Evolutionary conservation across 148 eudicot genomes (phyloP), one percentile per base, ranked within the genome.

Genomic region (Selenicereus undatus): DNA sequence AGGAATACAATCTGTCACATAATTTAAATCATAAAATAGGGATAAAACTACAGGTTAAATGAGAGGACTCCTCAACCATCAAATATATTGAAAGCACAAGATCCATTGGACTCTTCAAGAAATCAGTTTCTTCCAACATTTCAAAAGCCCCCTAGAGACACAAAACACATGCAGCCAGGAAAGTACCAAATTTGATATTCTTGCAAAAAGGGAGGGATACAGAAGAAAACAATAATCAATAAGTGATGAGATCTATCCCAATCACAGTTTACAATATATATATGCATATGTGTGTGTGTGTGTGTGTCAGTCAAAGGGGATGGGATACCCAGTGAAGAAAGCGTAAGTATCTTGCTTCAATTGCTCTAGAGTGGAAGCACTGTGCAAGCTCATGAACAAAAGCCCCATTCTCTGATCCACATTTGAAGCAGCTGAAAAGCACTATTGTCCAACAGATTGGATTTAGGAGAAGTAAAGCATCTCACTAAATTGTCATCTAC

Each of bases 1-100:
- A 74, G 88, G 78, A 82, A 81, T 85, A 82, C 64, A 76, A 54
- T 91, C 94, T 91, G 89, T 22, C 85, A 86, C 27, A 48, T 24
- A 79, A 58, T 60, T 51, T 48, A 71, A 66, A 75, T 14, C 51
- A 83, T 39, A 48, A 13, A 72, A 72, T 24, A 82, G 62, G 80
- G 80, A 56, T 66, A 26, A n/a, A 52, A 78, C 12, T 26, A 17
- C 56, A 80, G 18, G 26, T 45, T 69, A 22, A 21, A 6, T 70
- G n/a, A 48, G 16, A 75, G 0, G 3, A 80, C 24, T 43, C 16
- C 43, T 12, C 30, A 76, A 80, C 22, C 72, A 58, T 21, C 4
- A 9, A 60, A 30, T 11, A 58, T 21, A 1, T 24, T 75, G 48
- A 22, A n/a, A 52, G 26, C 75, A 73, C 43, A 74, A 27, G 45